phyloP scores from a whole-genome alignment of 495 filamentous ascomycete species.

The Elaphomyces granulatus region DNA sequence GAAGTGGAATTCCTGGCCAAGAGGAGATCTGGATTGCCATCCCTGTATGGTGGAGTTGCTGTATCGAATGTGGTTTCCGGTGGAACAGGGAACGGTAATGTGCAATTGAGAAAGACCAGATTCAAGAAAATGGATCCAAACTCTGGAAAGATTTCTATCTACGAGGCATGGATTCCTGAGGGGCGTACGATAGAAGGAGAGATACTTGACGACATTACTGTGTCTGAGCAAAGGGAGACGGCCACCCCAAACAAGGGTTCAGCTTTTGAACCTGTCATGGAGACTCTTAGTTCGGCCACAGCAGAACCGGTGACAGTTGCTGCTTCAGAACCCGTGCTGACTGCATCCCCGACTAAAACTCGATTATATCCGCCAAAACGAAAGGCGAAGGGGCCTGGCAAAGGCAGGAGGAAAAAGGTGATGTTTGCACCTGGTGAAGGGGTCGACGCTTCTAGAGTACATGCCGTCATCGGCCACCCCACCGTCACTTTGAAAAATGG shows the following conservation, averaged over 20 bases:
- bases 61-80: constrained; percentile 22
- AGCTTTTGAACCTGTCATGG: constrained; percentile 43
- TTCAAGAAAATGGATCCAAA: constrained; percentile 62
- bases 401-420: constrained; percentile 54
- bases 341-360: constrained; percentile 35
- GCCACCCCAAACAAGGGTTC: constrained; percentile 29
- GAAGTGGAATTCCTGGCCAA: constrained; percentile 78
- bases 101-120: constrained; percentile 54
- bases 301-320: constrained; percentile 47
- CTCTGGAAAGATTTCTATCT: constrained; percentile 59
- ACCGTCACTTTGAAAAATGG: constrained; percentile 3
- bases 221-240: constrained; percentile 8
- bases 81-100: constrained; percentile 25
- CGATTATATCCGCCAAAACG: constrained; percentile 62
- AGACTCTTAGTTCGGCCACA: constrained; percentile 48
- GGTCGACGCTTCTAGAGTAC: constrained; percentile 21
- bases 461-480: constrained; percentile 12
- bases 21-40: constrained; percentile 59
- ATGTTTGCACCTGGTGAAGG: constrained; percentile 35
- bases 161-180: constrained; percentile 66
- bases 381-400: constrained; percentile 54
- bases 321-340: constrained; percentile 29
- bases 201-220: constrained; percentile 42
- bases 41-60: constrained; percentile 33
- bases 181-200: constrained; percentile 74